Percentiles rank a stretch among this genome's conserved stretches.
phyloP scores from a whole-genome alignment of 1,284 basidiomycete genomes.

The Austroboletus novae-zelandiae region DNA sequence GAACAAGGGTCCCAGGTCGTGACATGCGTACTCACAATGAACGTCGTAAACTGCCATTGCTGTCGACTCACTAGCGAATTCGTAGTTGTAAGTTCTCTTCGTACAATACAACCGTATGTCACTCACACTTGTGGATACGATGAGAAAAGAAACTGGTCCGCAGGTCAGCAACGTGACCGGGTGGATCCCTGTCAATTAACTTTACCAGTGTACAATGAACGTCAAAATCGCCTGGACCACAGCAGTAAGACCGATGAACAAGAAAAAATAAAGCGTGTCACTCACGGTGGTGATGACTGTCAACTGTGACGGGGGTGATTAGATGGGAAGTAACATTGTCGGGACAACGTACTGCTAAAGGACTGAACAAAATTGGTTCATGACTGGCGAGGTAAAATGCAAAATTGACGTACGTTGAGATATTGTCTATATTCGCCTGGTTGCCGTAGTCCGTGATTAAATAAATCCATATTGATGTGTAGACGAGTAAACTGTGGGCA shows the following conservation, averaged over 20 bases:
- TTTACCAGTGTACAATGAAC: conserved; percentile 34
- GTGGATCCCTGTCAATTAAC: conserved; percentile 10
- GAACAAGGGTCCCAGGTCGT: background rate
- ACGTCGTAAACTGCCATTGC: conserved; percentile 23
- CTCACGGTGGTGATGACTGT: conserved; percentile 47
- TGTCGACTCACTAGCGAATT: conserved; percentile 22
- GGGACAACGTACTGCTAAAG: conserved; percentile 39
- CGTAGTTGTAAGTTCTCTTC: background rate
- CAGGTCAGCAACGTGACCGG: background rate
- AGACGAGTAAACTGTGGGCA: conserved; percentile 28
- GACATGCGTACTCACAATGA: conserved; percentile 17
- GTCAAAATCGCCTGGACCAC: conserved; percentile 34
- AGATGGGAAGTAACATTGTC: background rate
- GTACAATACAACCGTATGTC: background rate
- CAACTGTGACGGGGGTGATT: conserved; percentile 31
- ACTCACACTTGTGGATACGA: conserved; percentile 33
- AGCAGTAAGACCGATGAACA: background rate
- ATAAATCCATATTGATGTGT: conserved; percentile 30
- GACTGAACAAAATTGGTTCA: conserved; percentile 25
- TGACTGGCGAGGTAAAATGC: too few species aligned
- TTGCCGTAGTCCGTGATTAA: conserved; percentile 30
- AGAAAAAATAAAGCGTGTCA: background rate
- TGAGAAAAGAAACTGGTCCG: conserved; percentile 27
- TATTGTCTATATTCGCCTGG: conserved; percentile 19
- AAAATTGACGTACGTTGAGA: conserved; percentile 20